Conservation (phyloP, 768 basidiomycete genomes). For the Hygrocybe punicea region DNA sequence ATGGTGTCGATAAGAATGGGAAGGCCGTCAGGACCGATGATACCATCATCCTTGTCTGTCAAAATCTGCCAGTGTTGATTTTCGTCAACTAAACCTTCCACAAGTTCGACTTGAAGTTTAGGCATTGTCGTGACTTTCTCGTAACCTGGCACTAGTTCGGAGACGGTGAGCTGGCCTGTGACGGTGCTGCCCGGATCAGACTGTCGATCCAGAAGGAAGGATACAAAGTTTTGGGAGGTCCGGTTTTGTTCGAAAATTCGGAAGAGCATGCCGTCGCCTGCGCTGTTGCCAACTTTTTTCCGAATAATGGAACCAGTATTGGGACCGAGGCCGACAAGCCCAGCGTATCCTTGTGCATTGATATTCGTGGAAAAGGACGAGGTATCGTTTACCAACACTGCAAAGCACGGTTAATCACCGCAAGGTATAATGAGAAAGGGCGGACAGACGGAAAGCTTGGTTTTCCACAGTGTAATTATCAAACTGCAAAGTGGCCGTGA, state of each 20-base stretch:
- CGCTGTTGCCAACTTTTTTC: conserved; percentile 45
- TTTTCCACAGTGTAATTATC: conserved; percentile 55
- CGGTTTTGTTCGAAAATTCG: conserved; percentile 61
- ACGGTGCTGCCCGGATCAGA: conserved; percentile 49
- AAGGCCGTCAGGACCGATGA: conserved; percentile 75
- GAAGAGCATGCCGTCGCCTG: conserved; percentile 58
- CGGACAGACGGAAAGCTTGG: conserved; percentile 62
- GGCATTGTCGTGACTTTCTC: conserved; percentile 60
- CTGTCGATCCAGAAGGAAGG: conserved; percentile 61
- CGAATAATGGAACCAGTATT: conserved; percentile 65
- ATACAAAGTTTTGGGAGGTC: conserved; percentile 59
- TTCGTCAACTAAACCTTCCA: conserved; percentile 44
- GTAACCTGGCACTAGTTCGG: conserved; percentile 59
- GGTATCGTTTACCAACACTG: conserved; percentile 64
- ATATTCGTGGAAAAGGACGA: conserved; percentile 63
- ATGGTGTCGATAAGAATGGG: conserved; percentile 59
- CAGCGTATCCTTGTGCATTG: conserved; percentile 58
- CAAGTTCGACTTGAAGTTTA: conserved; percentile 61
- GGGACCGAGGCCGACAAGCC: conserved; percentile 76
- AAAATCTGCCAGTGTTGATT: conserved; percentile 83
- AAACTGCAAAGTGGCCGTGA: conserved; percentile 50
- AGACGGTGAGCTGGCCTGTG: conserved; percentile 67
- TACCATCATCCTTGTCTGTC: conserved; percentile 56
- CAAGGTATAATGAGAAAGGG: neutral
- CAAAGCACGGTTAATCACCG: conserved; percentile 2